A percentile compares a stretch with the other conserved stretches of the same genome.
phyloP scores from a whole-genome alignment of 495 filamentous ascomycete species.

The Aspergillus bridgeri region DNA sequence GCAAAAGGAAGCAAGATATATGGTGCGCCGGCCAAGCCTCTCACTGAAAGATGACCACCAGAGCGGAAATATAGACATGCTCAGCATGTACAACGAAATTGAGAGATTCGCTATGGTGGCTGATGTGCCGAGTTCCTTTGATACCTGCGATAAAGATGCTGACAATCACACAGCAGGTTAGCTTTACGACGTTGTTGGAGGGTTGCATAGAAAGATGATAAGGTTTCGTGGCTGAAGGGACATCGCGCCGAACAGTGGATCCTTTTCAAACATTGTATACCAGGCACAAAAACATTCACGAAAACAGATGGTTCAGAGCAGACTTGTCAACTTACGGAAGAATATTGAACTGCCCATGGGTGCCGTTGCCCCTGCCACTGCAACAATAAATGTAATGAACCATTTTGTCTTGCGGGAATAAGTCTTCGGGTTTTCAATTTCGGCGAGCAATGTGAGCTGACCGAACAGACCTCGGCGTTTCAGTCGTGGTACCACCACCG shows the following conservation, averaged over 20 bases:
- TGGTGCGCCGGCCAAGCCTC: constrained; percentile 72
- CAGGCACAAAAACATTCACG: not conserved
- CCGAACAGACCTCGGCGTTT: constrained; percentile 74
- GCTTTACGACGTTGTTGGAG: not conserved
- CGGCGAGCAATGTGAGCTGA: constrained; percentile 71
- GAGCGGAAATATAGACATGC: constrained; percentile 86
- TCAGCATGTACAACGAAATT: constrained; percentile 84
- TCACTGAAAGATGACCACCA: constrained; percentile 97
- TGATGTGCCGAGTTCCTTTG: constrained; percentile 59
- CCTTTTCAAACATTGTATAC: too few species aligned
- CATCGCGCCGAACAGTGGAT: too few species aligned
- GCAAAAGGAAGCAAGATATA: constrained; percentile 79
- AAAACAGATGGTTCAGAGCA: not conserved
- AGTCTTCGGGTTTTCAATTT: constrained; percentile 71
- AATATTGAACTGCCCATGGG: constrained; percentile 86
- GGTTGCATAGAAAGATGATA: not conserved
- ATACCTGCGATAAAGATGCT: constrained; percentile 72
- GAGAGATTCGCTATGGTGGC: constrained; percentile 77
- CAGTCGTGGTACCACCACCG: constrained; percentile 54
- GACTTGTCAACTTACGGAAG: constrained; percentile 59
- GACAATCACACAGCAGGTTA: constrained; percentile 2
- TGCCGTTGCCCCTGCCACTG: constrained; percentile 68
- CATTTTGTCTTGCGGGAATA: constrained; percentile 76
- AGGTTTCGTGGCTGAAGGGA: too few species aligned
- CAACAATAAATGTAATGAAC: constrained; percentile 77